Evolutionary conservation across 2,329 filamentous ascomycete species (phyloP), one percentile per base, ranked within the genome.

Genomic region (Epichloe amarillans): DNA sequence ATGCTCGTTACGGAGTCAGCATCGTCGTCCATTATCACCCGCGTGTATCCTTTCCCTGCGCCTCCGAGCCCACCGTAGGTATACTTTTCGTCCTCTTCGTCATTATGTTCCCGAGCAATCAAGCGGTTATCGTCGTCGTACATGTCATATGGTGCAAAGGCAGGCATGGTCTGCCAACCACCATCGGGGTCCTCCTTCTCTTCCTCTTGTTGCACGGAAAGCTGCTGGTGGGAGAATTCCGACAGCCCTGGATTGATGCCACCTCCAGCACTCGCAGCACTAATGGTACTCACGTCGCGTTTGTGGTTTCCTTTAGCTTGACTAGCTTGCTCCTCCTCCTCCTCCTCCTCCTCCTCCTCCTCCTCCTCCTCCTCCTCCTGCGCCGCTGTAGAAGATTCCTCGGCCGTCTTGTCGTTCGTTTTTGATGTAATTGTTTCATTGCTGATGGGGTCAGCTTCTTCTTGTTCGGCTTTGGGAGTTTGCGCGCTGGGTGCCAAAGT

Each of bases 1-100:
- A 98, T 82, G 69, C 91, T 97, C 3, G 89, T 98, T 46, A 86
- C 86, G 30, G 90, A 96, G 64, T 95, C 82, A 14, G 84, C 90
- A 66, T 98, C 93, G 56, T 98, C 93, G 60, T 98, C 93, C 60
- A 95, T 77, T 55, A 94, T 80, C n/a, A 98, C 88, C 46, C 89
- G 79, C 0, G 93, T 98, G 65, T 98, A 98, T 4, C 93, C 93
- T 67, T 89, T 96, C 39, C 89, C 89, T 8, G 91, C 91, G 30
- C 90, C 90, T 23, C 91, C 90, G 0, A 95, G 76, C 14, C 84
- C 84, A 21, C 74, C 79, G 60, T 95, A 95, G 41, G 78, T 82
- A 54, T 82, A 79, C 43, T 68, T 73, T 44, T 84, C 77, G 37
- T 74, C 84, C n/a, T 78, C 76, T 46, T 88, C 83, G 14, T 83